Base-by-base conservation (phyloP, 345 rosid species). In the Hevea brasiliensis region DNA sequence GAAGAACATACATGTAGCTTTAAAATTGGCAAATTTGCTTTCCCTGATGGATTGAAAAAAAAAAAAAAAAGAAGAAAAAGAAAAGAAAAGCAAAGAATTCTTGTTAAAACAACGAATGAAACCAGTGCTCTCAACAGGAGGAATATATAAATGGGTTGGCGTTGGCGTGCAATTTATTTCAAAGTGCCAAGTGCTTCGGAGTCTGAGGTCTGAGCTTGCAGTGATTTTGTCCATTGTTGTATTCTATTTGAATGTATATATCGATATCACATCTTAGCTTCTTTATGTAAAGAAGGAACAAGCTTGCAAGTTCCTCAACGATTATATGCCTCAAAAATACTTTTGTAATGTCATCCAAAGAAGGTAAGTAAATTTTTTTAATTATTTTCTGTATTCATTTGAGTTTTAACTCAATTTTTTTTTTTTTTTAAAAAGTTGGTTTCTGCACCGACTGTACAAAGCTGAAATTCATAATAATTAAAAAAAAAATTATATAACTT, bases 191-290 rank as follows among this genome's bases (percentile, higher is more conserved):
- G 18, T 15, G 67, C 24, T 70, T 65, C 5, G 60, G 63, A 15
- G 32, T 21, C 21, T 56, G 21, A 14, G 59, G 24, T 71, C 51
- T 2, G 35, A 54, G 40, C 27, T 40, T 29, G 77, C 74, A 18
- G 44, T 32, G 73, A 57, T 70, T 56, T 75, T 68, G 73, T 21
- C 67, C 57, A n/a, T 68, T 72, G 74, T 78, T 82, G 73, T 82
- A 75, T 77, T 65, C 26, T 68, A 75, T n/a, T 76, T 48, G 81
- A 78, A 72, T 67, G 76, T 81, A 81, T 37, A 50, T 44, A 53
- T n/a, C 40, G 61, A 50, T 51, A 65, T 58, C 47, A 29, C 20
- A 56, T 51, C 70, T 47, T 29, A 37, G 63, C 67, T 67, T 54
- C 67, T 44, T 73, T 61, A 24, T 54, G 81, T 74, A 61, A 80